A percentile compares a stretch with the other conserved stretches of the same genome.
phyloP scores from a whole-genome alignment of 495 filamentous ascomycete species.

The Acidomyces sp. region DNA sequence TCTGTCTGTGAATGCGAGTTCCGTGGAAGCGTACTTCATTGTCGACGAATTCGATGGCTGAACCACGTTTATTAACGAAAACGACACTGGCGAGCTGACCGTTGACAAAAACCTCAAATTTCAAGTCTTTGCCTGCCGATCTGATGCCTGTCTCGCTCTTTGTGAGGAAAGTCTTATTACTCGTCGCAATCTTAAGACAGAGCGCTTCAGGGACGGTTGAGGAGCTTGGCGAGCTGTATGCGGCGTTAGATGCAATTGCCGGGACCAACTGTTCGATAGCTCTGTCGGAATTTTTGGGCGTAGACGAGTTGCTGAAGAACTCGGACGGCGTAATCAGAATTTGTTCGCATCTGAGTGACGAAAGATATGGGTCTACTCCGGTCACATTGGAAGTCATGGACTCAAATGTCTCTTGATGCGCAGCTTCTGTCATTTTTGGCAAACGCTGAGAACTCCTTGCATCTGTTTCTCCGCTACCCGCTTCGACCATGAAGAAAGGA shows the following conservation, averaged over 20 bases:
- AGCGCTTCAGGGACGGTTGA: background rate
- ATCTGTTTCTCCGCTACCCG: background rate
- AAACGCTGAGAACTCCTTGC: no score
- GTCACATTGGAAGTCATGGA: background rate
- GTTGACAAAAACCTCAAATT: constrained; percentile 36
- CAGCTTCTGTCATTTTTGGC: background rate
- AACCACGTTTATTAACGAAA: constrained; percentile 15
- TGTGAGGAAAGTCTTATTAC: constrained; percentile 18
- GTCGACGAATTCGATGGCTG: constrained; percentile 7
- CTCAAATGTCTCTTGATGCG: background rate
- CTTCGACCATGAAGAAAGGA: constrained; percentile 25
- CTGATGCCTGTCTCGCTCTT: background rate
- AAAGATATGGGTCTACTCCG: background rate
- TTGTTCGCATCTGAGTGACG: no score
- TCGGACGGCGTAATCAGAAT: background rate
- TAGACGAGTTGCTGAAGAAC: background rate
- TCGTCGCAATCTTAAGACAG: constrained; percentile 23
- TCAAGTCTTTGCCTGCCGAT: constrained; percentile 20
- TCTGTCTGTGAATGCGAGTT: constrained; percentile 20
- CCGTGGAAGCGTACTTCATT: constrained; percentile 28
- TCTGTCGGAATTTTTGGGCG: background rate
- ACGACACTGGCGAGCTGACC: constrained; percentile 28
- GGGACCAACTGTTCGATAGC: background rate
- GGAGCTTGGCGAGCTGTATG: constrained; percentile 7
- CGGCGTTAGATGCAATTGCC: background rate